Evolutionary conservation across 2,329 filamentous ascomycete species (phyloP).

Genomic region (Cladosporium sp.): DNA sequence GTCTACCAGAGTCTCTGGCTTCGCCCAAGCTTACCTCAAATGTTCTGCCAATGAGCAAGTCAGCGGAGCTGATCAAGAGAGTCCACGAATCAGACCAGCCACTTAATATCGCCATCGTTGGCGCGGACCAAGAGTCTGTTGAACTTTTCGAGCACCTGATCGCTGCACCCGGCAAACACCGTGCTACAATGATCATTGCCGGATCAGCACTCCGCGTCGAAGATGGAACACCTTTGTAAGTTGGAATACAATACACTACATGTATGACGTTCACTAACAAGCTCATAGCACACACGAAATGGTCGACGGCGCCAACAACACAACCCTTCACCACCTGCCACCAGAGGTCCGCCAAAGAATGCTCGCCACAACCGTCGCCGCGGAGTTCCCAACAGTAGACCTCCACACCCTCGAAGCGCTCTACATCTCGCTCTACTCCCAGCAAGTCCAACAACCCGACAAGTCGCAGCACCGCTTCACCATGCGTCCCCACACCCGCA

Average conservation of each 20-base stretch:
- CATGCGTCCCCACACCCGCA: slow-evolving; percentile 24
- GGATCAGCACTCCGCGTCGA: slow-evolving; percentile 30
- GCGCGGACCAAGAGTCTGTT: slow-evolving; percentile 31
- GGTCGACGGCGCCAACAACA: slow-evolving; percentile 18
- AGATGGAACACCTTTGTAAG: slow-evolving; percentile 29
- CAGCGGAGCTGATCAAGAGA: slow-evolving; percentile 26
- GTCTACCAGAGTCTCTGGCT: slow-evolving; percentile 24
- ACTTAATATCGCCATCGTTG: slow-evolving; percentile 31
- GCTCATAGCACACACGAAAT: slow-evolving; percentile 22
- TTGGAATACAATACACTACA: background rate
- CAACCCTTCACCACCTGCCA: slow-evolving; percentile 23
- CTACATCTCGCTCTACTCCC: slow-evolving; percentile 31
- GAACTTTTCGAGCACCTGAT: slow-evolving; percentile 32
- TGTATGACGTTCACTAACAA: background rate
- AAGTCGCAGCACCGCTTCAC: slow-evolving; percentile 29
- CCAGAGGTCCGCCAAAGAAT: slow-evolving; percentile 27
- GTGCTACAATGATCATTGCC: slow-evolving; percentile 29
- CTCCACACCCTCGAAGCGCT: slow-evolving; percentile 29
- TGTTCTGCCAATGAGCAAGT: slow-evolving; percentile 27
- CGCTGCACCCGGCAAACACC: slow-evolving; percentile 26
- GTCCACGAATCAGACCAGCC: slow-evolving; percentile 22
- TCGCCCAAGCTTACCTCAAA: slow-evolving; percentile 22
- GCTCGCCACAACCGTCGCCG: slow-evolving; percentile 17
- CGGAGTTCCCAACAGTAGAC: slow-evolving; percentile 26
- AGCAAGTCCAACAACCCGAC: slow-evolving; percentile 28